Conservation (phyloP, 371 early-diverging fungal species). For the Actinomortierella ambigua region DNA sequence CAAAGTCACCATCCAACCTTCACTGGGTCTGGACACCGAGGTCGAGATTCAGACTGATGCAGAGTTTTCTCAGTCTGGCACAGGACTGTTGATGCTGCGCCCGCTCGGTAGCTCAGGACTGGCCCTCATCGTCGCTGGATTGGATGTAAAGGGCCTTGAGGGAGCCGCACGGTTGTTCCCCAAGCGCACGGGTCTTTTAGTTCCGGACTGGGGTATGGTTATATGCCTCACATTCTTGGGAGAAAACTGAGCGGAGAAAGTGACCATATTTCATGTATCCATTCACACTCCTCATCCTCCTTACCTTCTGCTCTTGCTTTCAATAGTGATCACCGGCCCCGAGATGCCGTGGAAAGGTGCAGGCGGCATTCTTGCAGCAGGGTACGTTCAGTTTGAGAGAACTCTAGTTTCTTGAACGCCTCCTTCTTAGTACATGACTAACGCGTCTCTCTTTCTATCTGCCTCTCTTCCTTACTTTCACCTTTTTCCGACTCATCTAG, state of each 20-base stretch:
- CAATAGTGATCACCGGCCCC: conserved; percentile 47
- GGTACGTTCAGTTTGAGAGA: conserved; percentile 32
- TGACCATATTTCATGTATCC: not conserved
- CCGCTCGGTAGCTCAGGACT: conserved; percentile 39
- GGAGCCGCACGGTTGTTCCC: conserved; percentile 52
- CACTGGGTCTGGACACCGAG: not conserved
- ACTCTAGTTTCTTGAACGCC: not conserved
- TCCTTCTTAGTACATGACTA: not conserved
- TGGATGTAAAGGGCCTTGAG: conserved; percentile 49
- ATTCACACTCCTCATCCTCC: not conserved
- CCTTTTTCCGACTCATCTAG: conserved; percentile 3
- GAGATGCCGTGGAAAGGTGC: conserved; percentile 52
- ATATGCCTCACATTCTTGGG: not conserved
- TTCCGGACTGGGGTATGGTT: conserved; percentile 57
- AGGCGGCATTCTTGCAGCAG: conserved; percentile 56
- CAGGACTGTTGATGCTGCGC: conserved; percentile 51
- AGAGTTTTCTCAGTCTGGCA: conserved; percentile 23
- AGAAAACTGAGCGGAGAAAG: not conserved
- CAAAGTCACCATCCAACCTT: conserved; percentile 3
- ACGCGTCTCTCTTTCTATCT: not conserved
- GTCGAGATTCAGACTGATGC: not conserved
- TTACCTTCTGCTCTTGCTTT: conserved; percentile 1
- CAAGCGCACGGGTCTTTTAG: conserved; percentile 54
- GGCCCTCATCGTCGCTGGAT: conserved; percentile 52
- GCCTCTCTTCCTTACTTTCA: not conserved